A percentile compares a stretch with the other conserved stretches of the same genome.
Evolutionary conservation across 345 rosid genomes (phyloP).

Genomic region (Murraya paniculata): DNA sequence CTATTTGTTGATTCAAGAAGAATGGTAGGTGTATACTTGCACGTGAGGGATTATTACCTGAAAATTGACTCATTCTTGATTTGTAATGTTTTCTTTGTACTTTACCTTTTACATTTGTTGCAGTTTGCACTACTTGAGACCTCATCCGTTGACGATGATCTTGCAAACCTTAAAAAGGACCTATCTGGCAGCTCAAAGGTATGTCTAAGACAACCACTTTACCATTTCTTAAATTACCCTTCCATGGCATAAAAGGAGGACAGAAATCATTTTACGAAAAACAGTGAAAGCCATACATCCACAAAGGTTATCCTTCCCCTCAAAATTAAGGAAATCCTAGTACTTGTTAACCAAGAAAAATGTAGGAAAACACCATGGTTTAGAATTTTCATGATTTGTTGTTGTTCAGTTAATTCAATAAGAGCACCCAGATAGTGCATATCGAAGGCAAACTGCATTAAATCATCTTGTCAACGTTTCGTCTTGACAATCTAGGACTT

Average conservation of each 20-base stretch:
- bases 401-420: no score
- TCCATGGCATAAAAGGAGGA: no score
- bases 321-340: no score
- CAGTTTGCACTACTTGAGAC: constrained; percentile 76
- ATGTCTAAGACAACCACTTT: constrained; percentile 7
- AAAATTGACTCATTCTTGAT: constrained; percentile 6
- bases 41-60: not conserved
- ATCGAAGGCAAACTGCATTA: no score
- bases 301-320: no score
- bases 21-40: not conserved
- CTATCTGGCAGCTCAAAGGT: constrained; percentile 62
- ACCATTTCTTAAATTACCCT: not conserved
- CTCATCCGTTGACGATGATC: constrained; percentile 71
- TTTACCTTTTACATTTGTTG: constrained; percentile 1
- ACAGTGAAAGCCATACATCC: no score
- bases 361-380: no score
- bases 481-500: not conserved
- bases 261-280: no score
- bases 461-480: not conserved
- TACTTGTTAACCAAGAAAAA: no score
- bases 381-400: no score
- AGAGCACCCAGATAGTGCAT: no score
- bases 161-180: constrained; percentile 62
- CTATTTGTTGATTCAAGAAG: not conserved
- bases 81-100: not conserved